Evolutionary conservation across 2,329 filamentous ascomycete species (phyloP), one percentile per base, ranked within the genome.

Genomic region (Fusarium foetens): DNA sequence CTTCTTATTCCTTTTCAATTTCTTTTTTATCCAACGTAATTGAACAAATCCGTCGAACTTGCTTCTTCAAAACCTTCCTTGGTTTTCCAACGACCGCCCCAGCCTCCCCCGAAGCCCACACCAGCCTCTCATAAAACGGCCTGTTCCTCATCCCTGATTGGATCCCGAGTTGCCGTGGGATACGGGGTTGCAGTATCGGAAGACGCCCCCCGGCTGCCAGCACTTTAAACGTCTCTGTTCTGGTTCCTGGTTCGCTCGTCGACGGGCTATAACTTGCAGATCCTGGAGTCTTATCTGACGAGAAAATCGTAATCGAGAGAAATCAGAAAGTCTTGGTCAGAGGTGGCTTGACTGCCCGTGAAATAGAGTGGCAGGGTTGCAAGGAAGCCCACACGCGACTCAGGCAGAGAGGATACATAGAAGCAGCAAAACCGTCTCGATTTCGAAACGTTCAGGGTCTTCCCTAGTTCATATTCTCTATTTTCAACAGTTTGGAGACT

Each of bases 351-450:
- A 23, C 25, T 27, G 35, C 23, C 27, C 21, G 14, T 29, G 39
- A 62, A 72, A 69, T 58, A 61, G 51, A 62, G 70, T 72, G 69
- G 70, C 70, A 72, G 69, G 69, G 69, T 58, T 58, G 41, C 41
- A 36, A 58, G 39, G 63, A 39, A 33, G 42, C 29, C 42, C 42
- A 45, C 35, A 57, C 23, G 23, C 29, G 23, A 48, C 36, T 31
- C 35, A 36, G 39, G 39, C 38, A 25, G 39, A 36, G 39, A 42
- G 58, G 41, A 55, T 69, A 71, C 41, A 60, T 60, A 71, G 58
- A 67, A 72, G 42, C 41, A 70, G 29, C 57, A 66, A 70, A 38
- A 48, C 39, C 45, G 53, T 61, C 27, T 51, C 49, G 54, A 52
- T 62, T 31, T 41, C 38, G 48, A 70, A 69, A 55, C 48, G 41